phyloP scores from a whole-genome alignment of 768 basidiomycete species.

The Suillus spraguei region DNA sequence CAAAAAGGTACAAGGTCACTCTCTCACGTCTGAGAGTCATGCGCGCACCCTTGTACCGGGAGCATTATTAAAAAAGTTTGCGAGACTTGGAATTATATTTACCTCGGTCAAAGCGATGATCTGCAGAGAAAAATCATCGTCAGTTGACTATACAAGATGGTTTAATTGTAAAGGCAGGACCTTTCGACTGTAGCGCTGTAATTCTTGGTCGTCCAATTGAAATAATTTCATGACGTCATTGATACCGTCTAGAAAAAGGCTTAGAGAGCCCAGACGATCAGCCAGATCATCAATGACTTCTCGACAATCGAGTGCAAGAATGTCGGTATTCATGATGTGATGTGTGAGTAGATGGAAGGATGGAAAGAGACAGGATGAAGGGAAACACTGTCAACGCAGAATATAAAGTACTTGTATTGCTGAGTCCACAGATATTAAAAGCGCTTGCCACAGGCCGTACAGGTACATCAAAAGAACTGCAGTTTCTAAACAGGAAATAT shows the following conservation, averaged over 20 bases:
- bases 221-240: conserved; percentile 24
- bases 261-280: conserved; percentile 31
- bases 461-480: background rate
- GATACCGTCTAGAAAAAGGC: conserved; percentile 31
- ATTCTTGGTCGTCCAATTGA: conserved; percentile 20
- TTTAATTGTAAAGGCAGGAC: conserved; percentile 10
- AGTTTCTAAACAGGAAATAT: background rate
- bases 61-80: background rate
- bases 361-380: conserved; percentile 14
- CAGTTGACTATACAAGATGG: conserved; percentile 13
- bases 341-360: background rate
- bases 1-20: conserved; percentile 47
- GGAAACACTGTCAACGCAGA: conserved; percentile 15
- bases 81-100: conserved; percentile 20
- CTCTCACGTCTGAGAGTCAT: conserved; percentile 46
- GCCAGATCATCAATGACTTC: conserved; percentile 31
- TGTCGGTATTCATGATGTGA: conserved; percentile 11
- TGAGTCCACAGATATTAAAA: background rate
- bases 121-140: conserved; percentile 28
- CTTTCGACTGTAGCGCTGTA: conserved; percentile 31
- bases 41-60: conserved; percentile 42
- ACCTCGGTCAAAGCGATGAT: conserved; percentile 56
- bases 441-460: background rate
- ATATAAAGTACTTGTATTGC: conserved; percentile 20
- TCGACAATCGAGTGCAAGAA: conserved; percentile 22